phyloP scores from a whole-genome alignment of 1,284 basidiomycete genomes.

The Ustilago cynodontis region DNA sequence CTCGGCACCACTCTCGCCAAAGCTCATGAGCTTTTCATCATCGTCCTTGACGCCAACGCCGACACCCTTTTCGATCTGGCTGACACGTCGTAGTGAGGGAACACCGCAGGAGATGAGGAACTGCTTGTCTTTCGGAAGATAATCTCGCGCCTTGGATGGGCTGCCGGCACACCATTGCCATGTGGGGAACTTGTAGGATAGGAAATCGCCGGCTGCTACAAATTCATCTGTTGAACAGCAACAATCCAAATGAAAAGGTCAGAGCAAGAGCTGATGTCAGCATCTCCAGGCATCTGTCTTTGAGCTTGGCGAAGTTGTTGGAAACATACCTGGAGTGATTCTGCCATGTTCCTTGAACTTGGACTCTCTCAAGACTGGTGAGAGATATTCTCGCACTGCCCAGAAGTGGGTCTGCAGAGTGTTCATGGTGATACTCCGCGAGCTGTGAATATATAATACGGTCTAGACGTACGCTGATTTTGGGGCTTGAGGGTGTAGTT shows the following conservation, averaged over 20 bases:
- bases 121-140: slow-evolving; percentile 93
- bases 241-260: background rate
- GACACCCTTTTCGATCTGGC: slow-evolving; percentile 55
- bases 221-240: slow-evolving; percentile 60
- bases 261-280: background rate
- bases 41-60: slow-evolving; percentile 40
- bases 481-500: background rate
- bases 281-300: too few relatives aligned
- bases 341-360: slow-evolving; percentile 99
- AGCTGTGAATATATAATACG: background rate
- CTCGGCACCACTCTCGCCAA: slow-evolving; percentile 41
- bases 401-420: slow-evolving; percentile 81
- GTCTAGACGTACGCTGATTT: background rate
- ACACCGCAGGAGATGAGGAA: slow-evolving; percentile 79
- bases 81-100: slow-evolving; percentile 65
- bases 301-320: background rate
- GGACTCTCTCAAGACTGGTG: slow-evolving; percentile 94
- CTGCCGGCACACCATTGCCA: slow-evolving; percentile 73
- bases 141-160: slow-evolving; percentile 84
- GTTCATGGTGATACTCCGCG: slow-evolving; percentile 20
- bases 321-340: slow-evolving; percentile 85
- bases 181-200: slow-evolving; percentile 67
- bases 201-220: slow-evolving; percentile 67
- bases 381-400: slow-evolving; percentile 95
- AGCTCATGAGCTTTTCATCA: slow-evolving; percentile 55